A percentile compares a stretch with the other conserved stretches of the same genome.
phyloP scores from a whole-genome alignment of 495 filamentous ascomycete genomes.

The Amphirosellinia nigrospora region DNA sequence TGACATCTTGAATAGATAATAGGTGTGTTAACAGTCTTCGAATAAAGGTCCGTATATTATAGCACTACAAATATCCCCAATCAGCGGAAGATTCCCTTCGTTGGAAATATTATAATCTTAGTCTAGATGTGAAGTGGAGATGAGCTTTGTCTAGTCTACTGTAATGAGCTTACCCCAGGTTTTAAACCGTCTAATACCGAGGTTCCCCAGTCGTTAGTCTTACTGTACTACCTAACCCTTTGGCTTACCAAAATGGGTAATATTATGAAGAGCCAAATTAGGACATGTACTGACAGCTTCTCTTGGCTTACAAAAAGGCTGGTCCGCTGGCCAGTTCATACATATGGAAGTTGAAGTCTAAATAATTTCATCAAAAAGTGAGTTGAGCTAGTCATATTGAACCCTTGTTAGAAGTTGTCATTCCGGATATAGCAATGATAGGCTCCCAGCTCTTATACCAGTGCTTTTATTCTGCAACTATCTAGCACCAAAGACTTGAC shows the following conservation, averaged over 20 bases:
- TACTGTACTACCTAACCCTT: not conserved
- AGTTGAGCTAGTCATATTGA: not conserved
- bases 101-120: not conserved
- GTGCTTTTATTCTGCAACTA: too few species aligned
- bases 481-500: too few species aligned
- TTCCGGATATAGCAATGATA: too few species aligned
- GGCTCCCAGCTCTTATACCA: too few species aligned
- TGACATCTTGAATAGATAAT: conserved; percentile 45
- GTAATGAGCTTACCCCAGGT: conserved; percentile 9
- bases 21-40: not conserved
- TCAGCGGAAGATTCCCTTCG: not conserved
- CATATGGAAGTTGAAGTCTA: not conserved
- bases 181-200: conserved; percentile 12
- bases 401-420: too few species aligned
- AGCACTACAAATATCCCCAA: not conserved
- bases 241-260: not conserved
- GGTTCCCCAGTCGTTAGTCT: conserved; percentile 17
- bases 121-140: conserved; percentile 12
- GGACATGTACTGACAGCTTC: not conserved
- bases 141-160: not conserved
- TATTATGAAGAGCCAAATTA: not conserved
- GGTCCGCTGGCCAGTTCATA: too few species aligned
- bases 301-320: not conserved
- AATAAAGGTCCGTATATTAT: not conserved
- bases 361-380: not conserved